Evolutionary conservation across 768 basidiomycete species (phyloP), one percentile per base, ranked within the genome.

Genomic region (Solioccasus polychromus): DNA sequence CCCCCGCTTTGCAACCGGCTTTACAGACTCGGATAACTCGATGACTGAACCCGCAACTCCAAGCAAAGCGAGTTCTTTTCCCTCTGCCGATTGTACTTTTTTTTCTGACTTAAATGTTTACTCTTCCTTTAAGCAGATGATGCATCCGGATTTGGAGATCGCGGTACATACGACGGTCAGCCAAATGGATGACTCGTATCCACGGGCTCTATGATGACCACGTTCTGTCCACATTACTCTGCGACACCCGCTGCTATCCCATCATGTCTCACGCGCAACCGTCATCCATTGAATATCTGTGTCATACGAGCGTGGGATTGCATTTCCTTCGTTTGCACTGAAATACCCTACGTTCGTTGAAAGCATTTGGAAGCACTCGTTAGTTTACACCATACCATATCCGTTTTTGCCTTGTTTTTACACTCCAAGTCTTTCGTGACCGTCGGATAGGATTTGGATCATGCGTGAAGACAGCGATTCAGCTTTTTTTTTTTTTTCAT

Each of bases 131-230:
- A 4, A 6, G n/a, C 26, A 56, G 54, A 5, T 8, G 2, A 9
- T 25, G 5, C 48, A 35, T 2, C 35, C 11, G 22, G 46, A 56
- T 24, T 18, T 56, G 23, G 54, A 56, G 19, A 38, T 56, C 3
- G 41, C 43, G 3, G 46, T 47, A 8, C 54, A 45, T 18, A 52
- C 37, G 15, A 35, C 44, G 14, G 26, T 51, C 6, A 38, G 52
- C 12, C 39, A 9, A 31, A 22, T 12, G 3, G 35, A 38, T 25
- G 35, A 42, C 18, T 9, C 37, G 5, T 28, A 12, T 7, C 17
- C 8, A 12, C 22, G 8, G 3, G 35, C 37, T 3, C 17, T 45
- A 8, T 53, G 35, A 52, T 12, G 26, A 11, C 8, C 18, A 9
- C 19, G 12, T 11, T 32, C 31, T 15, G n/a, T 23, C 12, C 46